These are phyloP conservation scores for Diophrys sp. DNA, from an alignment of 73 alveolate genomes.

Conservation along the genomic window DNA sequence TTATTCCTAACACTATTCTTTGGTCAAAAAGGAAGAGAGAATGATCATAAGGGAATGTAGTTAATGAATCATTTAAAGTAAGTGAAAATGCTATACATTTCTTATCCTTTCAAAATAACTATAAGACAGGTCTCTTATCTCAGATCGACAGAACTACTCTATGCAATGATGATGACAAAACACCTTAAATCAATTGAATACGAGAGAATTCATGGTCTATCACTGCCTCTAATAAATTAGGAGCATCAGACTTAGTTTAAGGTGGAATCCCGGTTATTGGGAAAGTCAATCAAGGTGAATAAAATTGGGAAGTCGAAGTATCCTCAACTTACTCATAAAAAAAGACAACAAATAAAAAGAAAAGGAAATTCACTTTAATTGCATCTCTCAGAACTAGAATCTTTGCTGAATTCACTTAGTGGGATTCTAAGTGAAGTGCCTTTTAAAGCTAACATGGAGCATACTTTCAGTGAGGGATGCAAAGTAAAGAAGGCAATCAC, in stretches of 20 bases:
- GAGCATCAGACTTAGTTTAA: neutral
- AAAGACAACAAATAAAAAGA: neutral
- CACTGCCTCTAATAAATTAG: neutral
- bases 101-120: too few species aligned
- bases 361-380: neutral
- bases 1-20: too few species aligned
- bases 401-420: neutral
- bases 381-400: neutral
- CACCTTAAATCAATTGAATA: neutral
- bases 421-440: neutral
- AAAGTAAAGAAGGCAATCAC: neutral
- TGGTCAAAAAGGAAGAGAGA: too few species aligned
- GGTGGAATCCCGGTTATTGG: neutral
- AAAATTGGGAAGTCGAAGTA: neutral
- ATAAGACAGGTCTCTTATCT: too few species aligned
- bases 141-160: too few species aligned
- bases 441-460: neutral
- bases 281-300: neutral
- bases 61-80: too few species aligned
- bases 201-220: neutral
- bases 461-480: neutral
- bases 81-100: too few species aligned
- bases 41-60: too few species aligned
- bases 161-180: neutral
- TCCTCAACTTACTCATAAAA: neutral